Conservation (phyloP, 805 yeast species). For the Wickerhamiella azymoides region DNA sequence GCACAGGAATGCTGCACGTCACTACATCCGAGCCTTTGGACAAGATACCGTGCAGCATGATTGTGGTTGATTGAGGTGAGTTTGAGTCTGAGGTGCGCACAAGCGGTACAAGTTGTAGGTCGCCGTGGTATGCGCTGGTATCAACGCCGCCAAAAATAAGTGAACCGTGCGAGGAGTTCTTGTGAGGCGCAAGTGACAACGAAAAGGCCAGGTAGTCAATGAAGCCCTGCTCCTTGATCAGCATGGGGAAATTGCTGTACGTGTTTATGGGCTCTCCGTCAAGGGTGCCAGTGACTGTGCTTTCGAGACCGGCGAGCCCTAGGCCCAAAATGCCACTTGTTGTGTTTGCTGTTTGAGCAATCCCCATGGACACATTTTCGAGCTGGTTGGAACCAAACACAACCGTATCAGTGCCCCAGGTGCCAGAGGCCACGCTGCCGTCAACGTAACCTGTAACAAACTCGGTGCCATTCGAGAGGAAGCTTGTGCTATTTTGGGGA, state of each 20-base stretch:
- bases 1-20: constrained; percentile 8
- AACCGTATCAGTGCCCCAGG: constrained; percentile 52
- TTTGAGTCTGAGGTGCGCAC: constrained; percentile 2
- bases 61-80: background rate
- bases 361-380: constrained; percentile 51
- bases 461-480: constrained; percentile 4
- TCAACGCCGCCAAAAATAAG: constrained; percentile 60
- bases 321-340: constrained; percentile 34
- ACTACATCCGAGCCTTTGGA: background rate
- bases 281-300: constrained; percentile 9
- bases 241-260: constrained; percentile 24
- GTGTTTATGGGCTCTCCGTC: constrained; percentile 1
- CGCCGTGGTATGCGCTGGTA: constrained; percentile 42
- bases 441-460: constrained; percentile 14
- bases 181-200: constrained; percentile 28
- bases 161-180: constrained; percentile 30
- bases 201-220: constrained; percentile 33
- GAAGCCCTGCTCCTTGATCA: constrained; percentile 27
- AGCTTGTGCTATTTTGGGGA: constrained; percentile 21
- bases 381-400: constrained; percentile 36
- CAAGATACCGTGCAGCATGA: constrained; percentile 6
- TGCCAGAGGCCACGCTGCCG: constrained; percentile 32
- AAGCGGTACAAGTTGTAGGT: constrained; percentile 24
- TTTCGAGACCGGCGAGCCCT: constrained; percentile 17
- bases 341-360: constrained; percentile 51